Percentiles rank a stretch among this genome's conserved stretches.
Evolutionary conservation across 345 rosid genomes (phyloP).

Genomic region (Noccaea caerulescens): DNA sequence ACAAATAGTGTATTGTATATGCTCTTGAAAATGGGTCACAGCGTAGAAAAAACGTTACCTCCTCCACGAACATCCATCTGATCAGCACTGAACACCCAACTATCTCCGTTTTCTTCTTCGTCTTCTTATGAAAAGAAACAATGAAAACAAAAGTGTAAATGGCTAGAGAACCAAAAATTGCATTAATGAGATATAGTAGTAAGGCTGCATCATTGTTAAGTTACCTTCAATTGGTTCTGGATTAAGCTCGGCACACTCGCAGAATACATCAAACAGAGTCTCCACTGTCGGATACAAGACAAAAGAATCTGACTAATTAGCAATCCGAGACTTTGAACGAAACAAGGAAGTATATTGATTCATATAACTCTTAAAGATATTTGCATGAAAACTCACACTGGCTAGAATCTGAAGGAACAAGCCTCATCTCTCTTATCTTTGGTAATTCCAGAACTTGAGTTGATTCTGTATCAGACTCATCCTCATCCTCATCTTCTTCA

Average conservation of each 20-base stretch:
- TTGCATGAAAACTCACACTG: slow-evolving; percentile 55
- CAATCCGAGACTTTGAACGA: not conserved
- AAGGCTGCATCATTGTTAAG: slow-evolving; percentile 1
- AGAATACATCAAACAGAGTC: slow-evolving; percentile 76
- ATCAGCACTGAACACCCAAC: slow-evolving; percentile 89
- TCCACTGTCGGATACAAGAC: slow-evolving; percentile 66
- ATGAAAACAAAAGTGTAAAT: slow-evolving; percentile 10
- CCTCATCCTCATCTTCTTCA: slow-evolving; percentile 67
- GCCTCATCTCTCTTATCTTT: slow-evolving; percentile 85
- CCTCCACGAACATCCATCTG: slow-evolving; percentile 54
- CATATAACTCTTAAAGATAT: not conserved
- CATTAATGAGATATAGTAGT: not conserved
- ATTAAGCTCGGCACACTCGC: slow-evolving; percentile 93
- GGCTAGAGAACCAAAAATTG: not conserved
- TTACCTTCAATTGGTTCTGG: slow-evolving; percentile 88
- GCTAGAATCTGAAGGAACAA: slow-evolving; percentile 83
- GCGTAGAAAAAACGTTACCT: slow-evolving; percentile 46
- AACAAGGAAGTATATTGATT: slow-evolving; percentile 3
- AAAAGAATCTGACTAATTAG: not conserved
- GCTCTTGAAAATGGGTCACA: not conserved
- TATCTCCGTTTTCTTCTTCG: slow-evolving; percentile 60
- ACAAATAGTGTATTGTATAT: not conserved
- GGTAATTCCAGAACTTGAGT: slow-evolving; percentile 59
- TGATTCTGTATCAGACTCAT: slow-evolving; percentile 65
- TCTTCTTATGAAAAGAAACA: slow-evolving; percentile 27